Conservation (phyloP, 257 asterid species). For the Przewalskia tangutica region DNA sequence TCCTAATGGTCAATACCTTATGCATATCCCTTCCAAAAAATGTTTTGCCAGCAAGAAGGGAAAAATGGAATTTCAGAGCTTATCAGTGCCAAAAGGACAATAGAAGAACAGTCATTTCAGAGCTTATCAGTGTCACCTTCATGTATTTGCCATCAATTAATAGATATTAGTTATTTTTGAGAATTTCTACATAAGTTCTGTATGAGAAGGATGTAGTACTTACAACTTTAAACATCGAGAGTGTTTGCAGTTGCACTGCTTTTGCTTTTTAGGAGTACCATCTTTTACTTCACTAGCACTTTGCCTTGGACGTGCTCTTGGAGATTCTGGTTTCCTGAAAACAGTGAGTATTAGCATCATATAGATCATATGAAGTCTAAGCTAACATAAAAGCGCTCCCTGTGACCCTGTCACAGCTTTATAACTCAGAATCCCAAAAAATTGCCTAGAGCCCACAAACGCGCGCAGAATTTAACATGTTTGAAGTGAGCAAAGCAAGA, state of each 20-base stretch:
- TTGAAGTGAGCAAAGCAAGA: not conserved
- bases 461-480: not conserved
- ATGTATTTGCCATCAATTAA: not conserved
- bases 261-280: slow-evolving; percentile 90
- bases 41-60: not conserved
- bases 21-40: not conserved
- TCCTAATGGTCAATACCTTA: not conserved
- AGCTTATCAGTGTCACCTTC: not conserved
- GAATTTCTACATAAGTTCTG: not conserved
- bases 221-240: slow-evolving; percentile 92
- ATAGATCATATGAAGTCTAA: not conserved
- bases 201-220: slow-evolving; percentile 24
- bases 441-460: not conserved
- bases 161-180: not conserved
- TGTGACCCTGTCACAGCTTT: not conserved
- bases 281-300: slow-evolving; percentile 56
- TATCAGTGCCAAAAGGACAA: not conserved
- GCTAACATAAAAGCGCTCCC: not conserved
- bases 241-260: slow-evolving; percentile 94
- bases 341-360: slow-evolving; percentile 6
- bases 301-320: slow-evolving; percentile 62
- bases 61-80: not conserved
- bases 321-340: slow-evolving; percentile 88
- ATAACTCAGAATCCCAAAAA: not conserved
- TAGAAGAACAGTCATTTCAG: not conserved